A percentile compares a stretch with the other conserved stretches of the same genome.
phyloP scores from a whole-genome alignment of 352 stramenopile species.

The Phytophthora hybrid region DNA sequence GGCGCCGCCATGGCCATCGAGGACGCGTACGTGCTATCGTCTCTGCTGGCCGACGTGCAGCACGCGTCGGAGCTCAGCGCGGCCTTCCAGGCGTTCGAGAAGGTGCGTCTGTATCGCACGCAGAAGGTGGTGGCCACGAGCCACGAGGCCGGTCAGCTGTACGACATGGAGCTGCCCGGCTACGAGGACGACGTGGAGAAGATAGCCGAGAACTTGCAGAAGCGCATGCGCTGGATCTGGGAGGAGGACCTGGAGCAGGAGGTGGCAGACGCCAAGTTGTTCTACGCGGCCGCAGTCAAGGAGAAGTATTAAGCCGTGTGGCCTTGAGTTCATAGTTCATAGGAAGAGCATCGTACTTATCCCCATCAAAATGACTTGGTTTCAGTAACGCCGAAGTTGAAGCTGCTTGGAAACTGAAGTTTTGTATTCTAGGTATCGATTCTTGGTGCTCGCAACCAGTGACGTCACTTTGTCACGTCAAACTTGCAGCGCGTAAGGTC shows the following conservation, averaged over 20 bases:
- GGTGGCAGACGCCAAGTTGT: conserved; percentile 38
- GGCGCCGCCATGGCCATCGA: conserved; percentile 47
- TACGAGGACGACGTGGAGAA: conserved; percentile 39
- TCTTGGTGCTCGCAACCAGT: neutral
- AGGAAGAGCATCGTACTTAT: too few species aligned
- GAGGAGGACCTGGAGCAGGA: conserved; percentile 45
- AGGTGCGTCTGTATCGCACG: conserved; percentile 48
- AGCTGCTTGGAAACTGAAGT: conserved; percentile 1
- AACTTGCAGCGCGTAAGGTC: conserved; percentile 35
- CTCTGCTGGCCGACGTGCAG: conserved; percentile 36
- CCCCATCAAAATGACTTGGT: neutral
- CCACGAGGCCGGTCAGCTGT: conserved; percentile 41
- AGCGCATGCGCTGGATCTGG: conserved; percentile 48
- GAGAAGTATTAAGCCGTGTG: conserved; percentile 21
- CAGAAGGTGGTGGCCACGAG: conserved; percentile 41
- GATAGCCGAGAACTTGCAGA: conserved; percentile 41
- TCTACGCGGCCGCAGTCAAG: conserved; percentile 16
- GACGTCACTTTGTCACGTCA: conserved; percentile 18
- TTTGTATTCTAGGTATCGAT: too few species aligned
- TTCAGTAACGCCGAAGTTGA: conserved; percentile 10
- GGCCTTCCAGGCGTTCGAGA: conserved; percentile 44
- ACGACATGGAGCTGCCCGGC: conserved; percentile 42
- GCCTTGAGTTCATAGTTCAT: neutral
- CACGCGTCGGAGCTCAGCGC: conserved; percentile 32
- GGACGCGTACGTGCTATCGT: conserved; percentile 44